Evolutionary conservation across 176 grass and related monocot genomes (phyloP), one percentile per base, ranked within the genome.

Genomic region (Musa beccarii): DNA sequence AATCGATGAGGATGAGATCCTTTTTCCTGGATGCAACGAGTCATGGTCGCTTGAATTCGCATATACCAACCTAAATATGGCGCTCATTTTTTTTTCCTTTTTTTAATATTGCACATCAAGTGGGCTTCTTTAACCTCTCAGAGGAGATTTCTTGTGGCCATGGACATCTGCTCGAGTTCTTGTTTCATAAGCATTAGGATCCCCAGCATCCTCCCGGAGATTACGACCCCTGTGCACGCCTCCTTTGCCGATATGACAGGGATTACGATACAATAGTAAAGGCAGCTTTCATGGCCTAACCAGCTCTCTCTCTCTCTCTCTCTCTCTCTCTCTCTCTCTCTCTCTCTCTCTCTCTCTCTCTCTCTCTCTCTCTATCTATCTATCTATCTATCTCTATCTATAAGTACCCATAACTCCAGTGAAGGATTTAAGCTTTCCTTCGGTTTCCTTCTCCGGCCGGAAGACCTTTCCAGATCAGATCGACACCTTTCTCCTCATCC

Each of bases 141-240:
- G 63, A 66, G 63, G 19, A 29, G 65, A 34, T 68, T 68, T 68
- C 65, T 73, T 76, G 29, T 76, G 26, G 17, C 23, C 17, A 76
- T 76, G 56, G 54, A 50, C 16, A 21, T 63, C 24, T 76, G 13
- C 15, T 19, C 28, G 62, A 61, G 73, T 49, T 43, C 14, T 75
- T 22, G 26, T 5, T 75, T 28, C 28, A 75, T 43, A 75, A 49
- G 17, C 54, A 75, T 59, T 16, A 62, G 65, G 65, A 67, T 3
- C 24, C 21, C 65, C 11, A n/a, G 55, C 29, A 59, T 76, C 55
- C 63, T 49, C 74, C 74, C 54, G 10, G 56, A 62, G 74, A 76
- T 76, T 76, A 76, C 10, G 56, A 76, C 74, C 55, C 9, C 24
- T 6, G 34, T 5, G 55, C 74, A 76, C 56, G 74, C 74, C 28